Evolutionary conservation across 169 alveolate species (phyloP).

Genomic region (Plasmodium gonderi): DNA sequence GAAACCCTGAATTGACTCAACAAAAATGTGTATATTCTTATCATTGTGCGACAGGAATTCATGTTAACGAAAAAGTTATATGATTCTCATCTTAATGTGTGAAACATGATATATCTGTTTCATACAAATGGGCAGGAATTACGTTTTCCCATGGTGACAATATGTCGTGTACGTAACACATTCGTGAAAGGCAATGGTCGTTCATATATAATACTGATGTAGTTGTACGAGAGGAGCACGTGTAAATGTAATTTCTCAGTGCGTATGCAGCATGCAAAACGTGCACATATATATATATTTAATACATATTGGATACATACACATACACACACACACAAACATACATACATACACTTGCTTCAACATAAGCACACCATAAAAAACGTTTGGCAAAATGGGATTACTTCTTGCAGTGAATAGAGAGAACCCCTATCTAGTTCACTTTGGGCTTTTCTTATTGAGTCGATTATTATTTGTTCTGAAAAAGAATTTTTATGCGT

Average conservation of each 20-base stretch:
- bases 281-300: background rate
- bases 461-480: constrained; percentile 50
- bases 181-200: background rate
- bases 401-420: constrained; percentile 68
- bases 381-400: background rate
- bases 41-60: background rate
- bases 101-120: background rate
- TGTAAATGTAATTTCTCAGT: background rate
- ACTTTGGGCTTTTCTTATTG: constrained; percentile 48
- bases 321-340: background rate
- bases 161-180: background rate
- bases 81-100: background rate
- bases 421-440: constrained; percentile 67
- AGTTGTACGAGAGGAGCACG: background rate
- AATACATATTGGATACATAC: background rate
- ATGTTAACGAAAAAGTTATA: background rate
- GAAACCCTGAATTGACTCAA: background rate
- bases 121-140: background rate
- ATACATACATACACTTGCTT: background rate
- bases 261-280: background rate
- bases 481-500: constrained; percentile 23
- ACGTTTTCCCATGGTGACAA: background rate
- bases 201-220: background rate
- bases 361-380: background rate
- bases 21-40: background rate